Evolutionary conservation across 768 basidiomycete species (phyloP).

Genomic region (Lactarius evosmus): DNA sequence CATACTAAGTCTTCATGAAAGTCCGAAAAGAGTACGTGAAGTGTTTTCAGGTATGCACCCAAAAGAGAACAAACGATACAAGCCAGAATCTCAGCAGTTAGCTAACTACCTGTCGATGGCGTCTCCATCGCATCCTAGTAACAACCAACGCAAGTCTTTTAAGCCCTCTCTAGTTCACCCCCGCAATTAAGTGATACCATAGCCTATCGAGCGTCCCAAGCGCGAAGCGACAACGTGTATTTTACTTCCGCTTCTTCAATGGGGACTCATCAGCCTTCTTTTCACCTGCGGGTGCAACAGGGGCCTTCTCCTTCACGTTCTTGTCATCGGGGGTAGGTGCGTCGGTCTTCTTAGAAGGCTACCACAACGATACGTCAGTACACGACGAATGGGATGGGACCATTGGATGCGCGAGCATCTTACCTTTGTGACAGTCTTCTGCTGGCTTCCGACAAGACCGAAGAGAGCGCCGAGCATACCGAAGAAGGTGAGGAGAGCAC

Average conservation of each 20-base stretch:
- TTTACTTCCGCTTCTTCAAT: constrained; percentile 74
- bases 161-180: neutral
- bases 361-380: constrained; percentile 19
- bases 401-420: constrained; percentile 20
- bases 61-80: constrained; percentile 18
- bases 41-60: constrained; percentile 11
- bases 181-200: neutral
- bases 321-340: constrained; percentile 60
- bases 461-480: constrained; percentile 81
- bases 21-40: neutral
- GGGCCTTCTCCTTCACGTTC: constrained; percentile 56
- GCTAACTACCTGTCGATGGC: constrained; percentile 9
- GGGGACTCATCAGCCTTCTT: constrained; percentile 67
- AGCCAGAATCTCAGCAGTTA: constrained; percentile 15
- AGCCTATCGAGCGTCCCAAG: neutral
- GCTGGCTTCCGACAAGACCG: constrained; percentile 69
- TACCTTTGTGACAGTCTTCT: constrained; percentile 73
- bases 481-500: constrained; percentile 73
- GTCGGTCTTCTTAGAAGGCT: constrained; percentile 80
- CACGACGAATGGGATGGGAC: neutral
- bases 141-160: constrained; percentile 16
- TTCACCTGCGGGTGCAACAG: constrained; percentile 69
- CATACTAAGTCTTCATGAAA: neutral
- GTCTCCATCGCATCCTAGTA: constrained; percentile 9
- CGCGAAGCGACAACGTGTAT: neutral